Evolutionary conservation across 352 stramenopile genomes (phyloP).

Genomic region (Sclerospora graminicola): DNA sequence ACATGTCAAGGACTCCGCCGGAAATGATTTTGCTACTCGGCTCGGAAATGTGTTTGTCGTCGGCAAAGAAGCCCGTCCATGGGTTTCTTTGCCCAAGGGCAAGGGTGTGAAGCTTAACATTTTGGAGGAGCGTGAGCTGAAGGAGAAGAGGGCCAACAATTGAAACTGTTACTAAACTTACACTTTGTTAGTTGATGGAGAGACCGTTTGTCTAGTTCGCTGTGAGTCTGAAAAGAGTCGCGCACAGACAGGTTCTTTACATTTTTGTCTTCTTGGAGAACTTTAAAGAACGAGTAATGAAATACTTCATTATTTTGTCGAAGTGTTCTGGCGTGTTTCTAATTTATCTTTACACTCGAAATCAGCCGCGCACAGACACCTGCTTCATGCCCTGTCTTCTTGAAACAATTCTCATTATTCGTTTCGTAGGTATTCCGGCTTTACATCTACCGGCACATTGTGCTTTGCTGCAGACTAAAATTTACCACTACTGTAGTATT

Average conservation of each 20-base stretch:
- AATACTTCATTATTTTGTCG: too few species aligned
- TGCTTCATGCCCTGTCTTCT: too few species aligned
- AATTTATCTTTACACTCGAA: too few species aligned
- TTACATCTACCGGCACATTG: too few species aligned
- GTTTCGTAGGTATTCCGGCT: too few species aligned
- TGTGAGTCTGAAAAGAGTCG: constrained; percentile 7
- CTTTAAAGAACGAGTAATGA: constrained; percentile 26
- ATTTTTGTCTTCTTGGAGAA: constrained; percentile 16
- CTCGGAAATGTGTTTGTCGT: constrained; percentile 97
- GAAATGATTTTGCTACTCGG: constrained; percentile 96
- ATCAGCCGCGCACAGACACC: too few species aligned
- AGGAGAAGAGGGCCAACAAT: constrained; percentile 69
- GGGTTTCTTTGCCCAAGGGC: constrained; percentile 95
- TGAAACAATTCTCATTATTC: too few species aligned
- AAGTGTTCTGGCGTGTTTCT: too few species aligned
- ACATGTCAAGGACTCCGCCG: constrained; percentile 96
- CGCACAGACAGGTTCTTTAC: constrained; percentile 3
- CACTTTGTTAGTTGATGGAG: constrained; percentile 8
- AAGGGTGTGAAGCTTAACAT: constrained; percentile 99
- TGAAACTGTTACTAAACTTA: constrained; percentile 19
- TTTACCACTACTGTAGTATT: too few species aligned
- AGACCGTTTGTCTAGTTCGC: constrained; percentile 6
- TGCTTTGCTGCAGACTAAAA: too few species aligned
- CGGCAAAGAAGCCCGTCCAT: constrained; percentile 86
- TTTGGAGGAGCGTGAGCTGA: constrained; percentile 88